Conservation (phyloP, 2,329 filamentous ascomycete species). For the Coleophoma cylindrospora region DNA sequence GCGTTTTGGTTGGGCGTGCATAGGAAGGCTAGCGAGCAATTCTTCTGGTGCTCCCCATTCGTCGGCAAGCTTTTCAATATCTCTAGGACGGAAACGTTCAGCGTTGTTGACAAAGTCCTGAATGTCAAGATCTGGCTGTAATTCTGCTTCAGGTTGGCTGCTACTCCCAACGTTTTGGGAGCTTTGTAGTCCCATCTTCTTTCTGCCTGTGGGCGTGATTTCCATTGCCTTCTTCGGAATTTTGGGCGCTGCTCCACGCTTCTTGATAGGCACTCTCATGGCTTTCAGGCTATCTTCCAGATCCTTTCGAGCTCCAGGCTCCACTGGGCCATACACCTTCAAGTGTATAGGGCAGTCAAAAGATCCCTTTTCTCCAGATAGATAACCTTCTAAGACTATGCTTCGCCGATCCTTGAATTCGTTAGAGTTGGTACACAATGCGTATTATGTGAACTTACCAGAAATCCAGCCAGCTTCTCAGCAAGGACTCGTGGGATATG, state of each 20-base stretch:
- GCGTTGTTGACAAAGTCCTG: conserved; percentile 61
- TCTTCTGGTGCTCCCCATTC: conserved; percentile 49
- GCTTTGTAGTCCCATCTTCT: conserved; percentile 18
- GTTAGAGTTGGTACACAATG: conserved; percentile 6
- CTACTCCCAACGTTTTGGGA: conserved; percentile 14
- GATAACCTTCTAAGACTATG: conserved; percentile 62
- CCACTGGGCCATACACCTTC: conserved; percentile 62
- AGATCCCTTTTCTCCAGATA: conserved; percentile 59
- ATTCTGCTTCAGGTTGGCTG: conserved; percentile 8
- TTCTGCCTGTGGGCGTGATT: conserved; percentile 36
- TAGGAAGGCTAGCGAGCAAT: conserved; percentile 65
- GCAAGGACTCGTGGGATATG: conserved; percentile 67
- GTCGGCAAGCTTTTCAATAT: conserved; percentile 67
- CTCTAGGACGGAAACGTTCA: conserved; percentile 58
- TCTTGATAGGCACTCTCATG: conserved; percentile 52
- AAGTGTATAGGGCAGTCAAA: conserved; percentile 72
- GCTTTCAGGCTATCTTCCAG: conserved; percentile 59
- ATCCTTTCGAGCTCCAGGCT: conserved; percentile 42
- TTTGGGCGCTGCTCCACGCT: conserved; percentile 28
- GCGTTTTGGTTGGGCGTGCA: conserved; percentile 60
- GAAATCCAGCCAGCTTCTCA: conserved; percentile 66
- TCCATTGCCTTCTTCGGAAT: conserved; percentile 47
- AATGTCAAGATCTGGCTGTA: conserved; percentile 14
- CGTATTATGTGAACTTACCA: conserved; percentile 42
- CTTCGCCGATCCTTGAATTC: conserved; percentile 44